Evolutionary conservation across 495 filamentous ascomycete species (phyloP), one percentile per base, ranked within the genome.

Genomic region (Penicillium salamii): DNA sequence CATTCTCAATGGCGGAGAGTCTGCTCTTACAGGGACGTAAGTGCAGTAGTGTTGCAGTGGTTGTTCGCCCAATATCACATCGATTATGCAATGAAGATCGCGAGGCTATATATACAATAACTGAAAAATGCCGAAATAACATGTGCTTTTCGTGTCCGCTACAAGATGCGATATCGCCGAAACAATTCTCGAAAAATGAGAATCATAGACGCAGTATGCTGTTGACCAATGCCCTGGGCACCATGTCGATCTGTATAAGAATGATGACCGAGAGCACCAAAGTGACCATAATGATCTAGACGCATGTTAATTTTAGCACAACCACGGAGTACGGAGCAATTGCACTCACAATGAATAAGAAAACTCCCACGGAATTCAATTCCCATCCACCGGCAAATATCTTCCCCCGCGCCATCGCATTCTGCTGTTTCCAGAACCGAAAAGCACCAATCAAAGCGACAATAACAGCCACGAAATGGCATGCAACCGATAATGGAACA

Each of bases 361-460:
- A 58, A 5, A 75, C 42, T 14, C 74, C 77, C 29, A 89, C 72
- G 2, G 63, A 60, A 53, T 78, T 67, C n/a, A 89, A 53, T 59
- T 90, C 89, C 75, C 81, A 85, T 0, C 87, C 87, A 4, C 86
- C 84, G 13, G 78, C 74, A 61, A 85, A 70, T 1, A 82, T 74
- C 49, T 81, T 84, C 12, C 87, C 88, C 43, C 78, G 55, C 15
- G 83, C 67, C 29, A 91, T 78, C 1, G 83, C 84, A 62, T 72
- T 75, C 65, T 91, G 87, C 55, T 84, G 80, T 42, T 80, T 78
- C 79, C 82, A 92, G 65, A 84, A 86, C 24, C 86, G 75, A 58
- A 76, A 74, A 13, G 79, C 76, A 4, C 87, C 87, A 19, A 88
- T 55, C 11, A 79, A 24, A 1, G 76, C 65, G 11, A 83, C 72